Conservation (phyloP, 2,329 filamentous ascomycete genomes). For the Thielaviopsis euricoi region DNA sequence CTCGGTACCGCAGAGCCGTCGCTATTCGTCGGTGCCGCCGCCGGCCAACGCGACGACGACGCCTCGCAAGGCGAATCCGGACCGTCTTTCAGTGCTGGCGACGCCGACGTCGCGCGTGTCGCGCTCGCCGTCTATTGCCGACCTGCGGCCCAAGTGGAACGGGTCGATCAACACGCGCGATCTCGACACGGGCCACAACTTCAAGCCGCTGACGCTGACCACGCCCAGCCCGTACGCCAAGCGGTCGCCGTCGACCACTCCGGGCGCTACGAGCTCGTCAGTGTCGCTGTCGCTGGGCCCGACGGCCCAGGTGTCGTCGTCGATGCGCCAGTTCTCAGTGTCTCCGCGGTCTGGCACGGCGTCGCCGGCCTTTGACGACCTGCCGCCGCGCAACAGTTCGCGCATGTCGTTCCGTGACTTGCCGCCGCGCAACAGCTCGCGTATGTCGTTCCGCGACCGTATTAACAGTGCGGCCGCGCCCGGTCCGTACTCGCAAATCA, state of each 20-base stretch:
- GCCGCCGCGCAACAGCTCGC: slow-evolving; percentile 28
- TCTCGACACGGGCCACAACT: slow-evolving; percentile 51
- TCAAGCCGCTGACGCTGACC: slow-evolving; percentile 43
- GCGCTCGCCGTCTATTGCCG: slow-evolving; percentile 28
- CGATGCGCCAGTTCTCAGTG: slow-evolving; percentile 29
- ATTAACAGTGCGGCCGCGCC: slow-evolving; percentile 26
- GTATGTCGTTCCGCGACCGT: slow-evolving; percentile 38
- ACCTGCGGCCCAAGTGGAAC: slow-evolving; percentile 58
- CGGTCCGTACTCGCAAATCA: slow-evolving; percentile 27
- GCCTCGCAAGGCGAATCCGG: slow-evolving; percentile 25
- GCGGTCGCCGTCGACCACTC: slow-evolving; percentile 23
- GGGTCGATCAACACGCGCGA: slow-evolving; percentile 45
- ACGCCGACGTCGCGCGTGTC: slow-evolving; percentile 31
- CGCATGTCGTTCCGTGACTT: slow-evolving; percentile 37
- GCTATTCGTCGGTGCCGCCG: slow-evolving; percentile 32
- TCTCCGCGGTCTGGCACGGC: slow-evolving; percentile 26
- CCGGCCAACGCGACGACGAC: slow-evolving; percentile 21
- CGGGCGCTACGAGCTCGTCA: slow-evolving; percentile 23
- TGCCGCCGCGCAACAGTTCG: slow-evolving; percentile 28
- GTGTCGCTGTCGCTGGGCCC: slow-evolving; percentile 23
- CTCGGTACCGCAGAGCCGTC: slow-evolving; percentile 25
- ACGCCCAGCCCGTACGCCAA: slow-evolving; percentile 42
- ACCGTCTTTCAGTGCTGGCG: slow-evolving; percentile 30
- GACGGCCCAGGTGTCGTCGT: slow-evolving; percentile 32
- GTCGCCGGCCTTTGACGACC: slow-evolving; percentile 30